phyloP scores from a whole-genome alignment of 2,329 filamentous ascomycete genomes.

The Trichoderma sp. region DNA sequence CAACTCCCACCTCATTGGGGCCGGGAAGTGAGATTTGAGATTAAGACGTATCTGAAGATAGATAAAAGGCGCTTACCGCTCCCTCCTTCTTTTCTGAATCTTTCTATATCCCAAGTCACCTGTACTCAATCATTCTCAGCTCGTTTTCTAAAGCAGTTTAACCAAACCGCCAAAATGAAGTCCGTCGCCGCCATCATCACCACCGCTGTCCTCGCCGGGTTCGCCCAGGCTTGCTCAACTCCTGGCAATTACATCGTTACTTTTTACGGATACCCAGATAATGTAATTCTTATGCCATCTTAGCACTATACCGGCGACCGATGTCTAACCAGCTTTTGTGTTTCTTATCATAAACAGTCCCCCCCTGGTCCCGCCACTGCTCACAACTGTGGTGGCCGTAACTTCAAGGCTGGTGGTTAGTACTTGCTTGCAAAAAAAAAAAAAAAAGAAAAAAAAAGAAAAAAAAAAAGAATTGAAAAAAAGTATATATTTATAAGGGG shows the following conservation, averaged over 20 bases:
- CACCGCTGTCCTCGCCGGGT: conserved; percentile 19
- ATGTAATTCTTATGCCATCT: neutral
- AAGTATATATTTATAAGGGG: neutral
- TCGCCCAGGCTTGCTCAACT: conserved; percentile 22
- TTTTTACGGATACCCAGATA: conserved; percentile 25
- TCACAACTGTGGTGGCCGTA: conserved; percentile 23
- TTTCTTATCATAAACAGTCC: neutral
- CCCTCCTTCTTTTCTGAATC: neutral
- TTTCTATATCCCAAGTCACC: neutral
- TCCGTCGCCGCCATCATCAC: conserved; percentile 19
- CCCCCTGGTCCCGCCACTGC: conserved; percentile 23
- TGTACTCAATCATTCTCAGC: neutral
- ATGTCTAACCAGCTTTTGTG: no score
- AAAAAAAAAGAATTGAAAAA: no score
- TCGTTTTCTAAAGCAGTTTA: neutral
- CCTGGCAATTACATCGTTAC: conserved; percentile 24
- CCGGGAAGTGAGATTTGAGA: neutral
- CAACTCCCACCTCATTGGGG: neutral
- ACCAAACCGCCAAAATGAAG: conserved; percentile 18
- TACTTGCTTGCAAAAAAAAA: neutral
- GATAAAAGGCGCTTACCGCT: neutral
- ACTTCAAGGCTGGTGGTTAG: conserved; percentile 22
- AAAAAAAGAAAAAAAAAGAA: no score
- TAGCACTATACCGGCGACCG: no score
- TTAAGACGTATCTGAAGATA: neutral